Conservation (phyloP, 73 alveolate genomes). For the Paraurostyla sp. region DNA sequence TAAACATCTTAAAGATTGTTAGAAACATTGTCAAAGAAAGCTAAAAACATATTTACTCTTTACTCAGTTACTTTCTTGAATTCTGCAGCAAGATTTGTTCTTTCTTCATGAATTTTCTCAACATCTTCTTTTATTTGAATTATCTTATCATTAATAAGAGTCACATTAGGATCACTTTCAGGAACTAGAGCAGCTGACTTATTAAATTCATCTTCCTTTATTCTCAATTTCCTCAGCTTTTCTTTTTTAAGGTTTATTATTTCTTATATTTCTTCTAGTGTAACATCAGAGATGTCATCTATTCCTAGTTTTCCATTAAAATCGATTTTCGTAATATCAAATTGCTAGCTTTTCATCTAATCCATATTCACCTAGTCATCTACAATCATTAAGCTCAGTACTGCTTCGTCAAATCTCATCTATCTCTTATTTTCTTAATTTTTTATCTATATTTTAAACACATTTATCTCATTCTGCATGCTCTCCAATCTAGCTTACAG, state of each 20-base stretch:
- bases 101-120: conserved; percentile 75
- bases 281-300: conserved; percentile 48
- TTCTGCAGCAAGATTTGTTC: conserved; percentile 69
- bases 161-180: conserved; percentile 60
- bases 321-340: neutral
- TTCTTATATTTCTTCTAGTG: conserved; percentile 78
- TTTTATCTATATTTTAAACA: conserved; percentile 73
- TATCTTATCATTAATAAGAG: conserved; percentile 79
- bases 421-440: conserved; percentile 66
- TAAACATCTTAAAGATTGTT: conserved; percentile 75
- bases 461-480: conserved; percentile 71
- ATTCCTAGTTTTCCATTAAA: conserved; percentile 48
- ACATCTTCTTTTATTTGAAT: conserved; percentile 75
- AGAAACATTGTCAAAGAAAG: conserved; percentile 85
- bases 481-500: conserved; percentile 66
- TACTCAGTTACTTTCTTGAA: conserved; percentile 77
- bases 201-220: conserved; percentile 83
- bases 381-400: neutral
- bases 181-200: conserved; percentile 72
- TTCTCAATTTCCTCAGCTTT: conserved; percentile 61
- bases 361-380: conserved; percentile 1
- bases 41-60: conserved; percentile 81
- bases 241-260: conserved; percentile 37
- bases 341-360: too few relatives aligned
- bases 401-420: conserved; percentile 20